Evolutionary conservation across 305 asterid genomes (phyloP).

Genomic region (Fraxinus floribunda): DNA sequence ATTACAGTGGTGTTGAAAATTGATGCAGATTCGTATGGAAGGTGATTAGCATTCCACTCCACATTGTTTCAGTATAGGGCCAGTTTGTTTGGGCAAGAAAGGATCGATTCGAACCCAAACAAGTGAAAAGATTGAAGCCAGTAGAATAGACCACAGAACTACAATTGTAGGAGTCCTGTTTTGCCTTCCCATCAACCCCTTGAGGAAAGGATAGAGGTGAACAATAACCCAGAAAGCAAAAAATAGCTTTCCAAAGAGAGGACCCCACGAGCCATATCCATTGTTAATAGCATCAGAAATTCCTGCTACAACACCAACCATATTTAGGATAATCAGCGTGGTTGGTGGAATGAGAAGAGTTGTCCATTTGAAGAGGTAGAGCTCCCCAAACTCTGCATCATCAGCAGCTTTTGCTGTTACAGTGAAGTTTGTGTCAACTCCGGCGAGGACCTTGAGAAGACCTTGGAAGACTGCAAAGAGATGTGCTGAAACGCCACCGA

Average conservation of each 20-base stretch:
- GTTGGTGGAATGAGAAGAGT: conserved; percentile 88
- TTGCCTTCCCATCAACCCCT: conserved; percentile 80
- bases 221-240: conserved; percentile 85
- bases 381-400: conserved; percentile 71
- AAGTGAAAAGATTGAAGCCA: conserved; percentile 76
- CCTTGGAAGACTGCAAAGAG: conserved; percentile 78
- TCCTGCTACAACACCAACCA: conserved; percentile 88
- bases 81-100: conserved; percentile 77
- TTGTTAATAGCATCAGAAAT: conserved; percentile 73
- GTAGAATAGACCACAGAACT: conserved; percentile 73
- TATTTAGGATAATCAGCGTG: conserved; percentile 64
- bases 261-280: conserved; percentile 77
- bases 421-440: conserved; percentile 74
- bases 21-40: too few species aligned
- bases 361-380: conserved; percentile 87
- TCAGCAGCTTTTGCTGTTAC: conserved; percentile 78
- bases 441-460: conserved; percentile 69
- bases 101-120: conserved; percentile 86
- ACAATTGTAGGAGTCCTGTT: conserved; percentile 85
- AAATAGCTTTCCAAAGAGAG: conserved; percentile 73
- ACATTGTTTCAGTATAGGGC: conserved; percentile 56
- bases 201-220: conserved; percentile 78
- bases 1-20: too few species aligned
- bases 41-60: too few species aligned
- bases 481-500: conserved; percentile 52